phyloP scores from a whole-genome alignment of 441 rosid species.

The Populus hybrid region DNA sequence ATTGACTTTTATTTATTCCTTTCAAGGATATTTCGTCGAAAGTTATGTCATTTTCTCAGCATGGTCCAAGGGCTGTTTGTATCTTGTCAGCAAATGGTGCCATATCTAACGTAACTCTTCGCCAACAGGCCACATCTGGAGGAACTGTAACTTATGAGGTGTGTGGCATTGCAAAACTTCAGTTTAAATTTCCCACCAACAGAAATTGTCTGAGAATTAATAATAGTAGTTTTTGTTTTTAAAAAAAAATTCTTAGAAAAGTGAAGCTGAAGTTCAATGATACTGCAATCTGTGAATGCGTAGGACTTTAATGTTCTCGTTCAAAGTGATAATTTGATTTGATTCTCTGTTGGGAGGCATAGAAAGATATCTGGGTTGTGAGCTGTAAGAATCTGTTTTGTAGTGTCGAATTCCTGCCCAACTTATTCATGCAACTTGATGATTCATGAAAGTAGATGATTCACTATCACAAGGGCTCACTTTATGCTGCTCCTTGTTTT shows the following conservation, averaged over 20 bases:
- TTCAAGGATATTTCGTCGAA: slow-evolving; percentile 41
- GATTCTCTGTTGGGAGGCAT: not conserved
- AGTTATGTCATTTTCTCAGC: slow-evolving; percentile 44
- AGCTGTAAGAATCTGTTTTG: not conserved
- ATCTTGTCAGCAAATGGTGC: slow-evolving; percentile 63
- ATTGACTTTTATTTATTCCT: not conserved
- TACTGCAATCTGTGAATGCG: not conserved
- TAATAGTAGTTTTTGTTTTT: not conserved
- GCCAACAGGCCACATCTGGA: slow-evolving; percentile 57
- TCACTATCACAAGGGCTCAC: not conserved
- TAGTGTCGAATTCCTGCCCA: not conserved
- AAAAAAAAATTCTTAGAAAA: not conserved
- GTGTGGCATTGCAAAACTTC: slow-evolving; percentile 8
- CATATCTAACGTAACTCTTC: slow-evolving; percentile 63
- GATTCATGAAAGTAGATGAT: not conserved
- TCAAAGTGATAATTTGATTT: not conserved
- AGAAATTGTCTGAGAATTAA: not conserved
- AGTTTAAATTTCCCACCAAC: not conserved
- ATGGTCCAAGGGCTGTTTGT: slow-evolving; percentile 50
- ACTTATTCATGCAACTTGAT: not conserved
- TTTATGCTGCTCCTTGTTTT: not conserved
- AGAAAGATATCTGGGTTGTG: not conserved
- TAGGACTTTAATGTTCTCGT: not conserved
- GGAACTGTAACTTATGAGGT: slow-evolving; percentile 80
- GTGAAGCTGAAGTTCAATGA: not conserved